Evolutionary conservation across 2,329 filamentous ascomycete species (phyloP), one percentile per base, ranked within the genome.

Genomic region (Westerdykella sp.): DNA sequence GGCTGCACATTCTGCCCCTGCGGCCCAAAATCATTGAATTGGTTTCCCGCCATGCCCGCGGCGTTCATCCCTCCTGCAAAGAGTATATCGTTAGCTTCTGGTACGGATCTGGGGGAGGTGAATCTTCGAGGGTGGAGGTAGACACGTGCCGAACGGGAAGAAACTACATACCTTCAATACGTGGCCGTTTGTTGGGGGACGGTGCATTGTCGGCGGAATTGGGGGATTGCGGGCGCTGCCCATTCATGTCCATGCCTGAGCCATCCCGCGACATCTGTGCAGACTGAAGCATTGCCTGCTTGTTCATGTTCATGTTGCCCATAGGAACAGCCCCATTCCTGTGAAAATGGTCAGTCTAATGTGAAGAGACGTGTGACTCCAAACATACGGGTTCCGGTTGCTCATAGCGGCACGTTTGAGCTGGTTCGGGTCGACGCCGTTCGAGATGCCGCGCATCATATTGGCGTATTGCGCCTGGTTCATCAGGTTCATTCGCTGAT

Each of bases 101-200:
- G 13, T 14, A 35, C 9, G 13, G 32, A 13, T 38, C 65, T 67
- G 51, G 69, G 66, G 72, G 59, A 74, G 71, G 62, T 70, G 68
- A 59, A 77, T 71, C 75, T 76, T 28, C 25, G 9, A 35, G 9
- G 32, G 32, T 5, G 6, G 15, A 34, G 15, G 5, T n/a, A 40
- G 22, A 18, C 23, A 28, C n/a, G n/a, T n/a, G n/a, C n/a, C n/a
- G n/a, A n/a, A n/a, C n/a, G 34, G 43, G 31, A 34, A 22, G 18
- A 18, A 40, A 52, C 55, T 37, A 16, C 28, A 76, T 76, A 59
- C 84, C 82, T 51, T 90, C 87, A 47, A 95, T 78, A 44, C 90
- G 85, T 45, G 83, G 87, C 59, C 90, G 80, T 73, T 97, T 97
- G 50, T 86, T 91, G 2, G 91, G 91, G 25, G 91, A 97, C 4